A percentile compares a stretch with the other conserved stretches of the same genome.
Conservation (phyloP, 2,329 filamentous ascomycete species). For the Microascus cirrosus region DNA sequence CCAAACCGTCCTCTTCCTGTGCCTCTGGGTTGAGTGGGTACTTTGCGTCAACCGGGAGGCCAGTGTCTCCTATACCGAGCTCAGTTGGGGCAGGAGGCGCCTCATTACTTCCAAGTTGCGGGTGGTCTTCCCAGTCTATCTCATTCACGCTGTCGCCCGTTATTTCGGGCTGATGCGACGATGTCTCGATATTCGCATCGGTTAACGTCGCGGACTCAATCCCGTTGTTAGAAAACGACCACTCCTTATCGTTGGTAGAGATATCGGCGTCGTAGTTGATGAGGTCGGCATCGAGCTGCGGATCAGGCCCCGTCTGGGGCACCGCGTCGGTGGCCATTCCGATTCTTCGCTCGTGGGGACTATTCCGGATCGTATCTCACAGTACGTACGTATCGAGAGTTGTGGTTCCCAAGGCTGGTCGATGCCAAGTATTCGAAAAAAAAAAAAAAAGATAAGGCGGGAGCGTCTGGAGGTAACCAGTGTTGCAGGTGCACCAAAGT, state of each 20-base stretch:
- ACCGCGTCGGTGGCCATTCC: slow-evolving; percentile 8
- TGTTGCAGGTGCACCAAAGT: neutral
- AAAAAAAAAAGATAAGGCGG: neutral
- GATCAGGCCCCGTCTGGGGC: slow-evolving; percentile 12
- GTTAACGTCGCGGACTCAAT: neutral
- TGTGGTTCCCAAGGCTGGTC: neutral
- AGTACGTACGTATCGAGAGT: neutral
- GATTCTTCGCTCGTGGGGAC: neutral
- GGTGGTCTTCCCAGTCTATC: slow-evolving; percentile 9
- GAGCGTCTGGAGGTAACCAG: neutral
- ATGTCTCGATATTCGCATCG: neutral
- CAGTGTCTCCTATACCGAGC: slow-evolving; percentile 11
- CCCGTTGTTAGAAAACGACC: neutral
- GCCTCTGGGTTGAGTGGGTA: slow-evolving; percentile 15
- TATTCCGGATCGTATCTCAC: neutral
- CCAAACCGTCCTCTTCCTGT: neutral
- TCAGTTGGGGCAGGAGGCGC: slow-evolving; percentile 9
- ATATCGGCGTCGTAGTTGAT: slow-evolving; percentile 24
- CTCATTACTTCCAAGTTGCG: neutral
- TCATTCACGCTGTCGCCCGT: slow-evolving; percentile 1
- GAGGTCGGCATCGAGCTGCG: slow-evolving; percentile 19
- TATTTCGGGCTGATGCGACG: neutral
- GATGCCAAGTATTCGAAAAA: neutral
- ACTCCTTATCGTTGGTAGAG: neutral
- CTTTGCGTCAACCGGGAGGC: slow-evolving; percentile 9